Base-by-base conservation (phyloP, 1,284 basidiomycete genomes). In the Trametes pubescens region DNA sequence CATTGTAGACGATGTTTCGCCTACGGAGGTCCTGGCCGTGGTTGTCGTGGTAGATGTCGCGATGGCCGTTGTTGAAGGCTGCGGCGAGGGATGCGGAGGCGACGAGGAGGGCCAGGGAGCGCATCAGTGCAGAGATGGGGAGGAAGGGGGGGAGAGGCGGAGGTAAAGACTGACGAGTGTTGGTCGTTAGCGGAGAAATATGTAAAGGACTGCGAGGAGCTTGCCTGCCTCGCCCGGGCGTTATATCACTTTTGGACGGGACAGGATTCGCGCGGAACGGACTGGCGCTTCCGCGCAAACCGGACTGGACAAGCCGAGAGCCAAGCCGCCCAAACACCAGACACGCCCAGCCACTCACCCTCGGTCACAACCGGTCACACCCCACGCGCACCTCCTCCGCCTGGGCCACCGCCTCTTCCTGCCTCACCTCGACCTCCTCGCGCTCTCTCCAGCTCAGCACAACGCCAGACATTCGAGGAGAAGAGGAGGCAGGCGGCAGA, bases 1-100 rank as follows among this genome's bases (percentile, higher is more conserved):
- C 74, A 49, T 78, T 69, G 54, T 76, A 74, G 49, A 83, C 75
- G 65, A 84, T 82, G 59, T 81, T 80, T 43, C 82, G 73, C 51
- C 71, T 65, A 34, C 71, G 70, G 32, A 76, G 67, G 24, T 71
- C 67, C 51, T 62, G 72, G 53, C 64, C 61, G 62, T 65, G 49
- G 51, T 64, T 49, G 59, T 71, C 70, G 59, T 69, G 64, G 56
- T 69, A 61, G 44, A 71, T 65, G 70, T 74, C 73, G 64, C 61
- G 66, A 55, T 71, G 67, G 52, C 68, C 67, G 51, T 61, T 47
- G 29, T 65, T 26, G 59, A 44, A 58, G 22, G 64, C 58, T 34
- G 59, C 55, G 10, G 71, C 65, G 69, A 73, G 68, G 47, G 72
- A 71, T 62, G 68, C 70, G 64, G 72, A 59, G 51, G 70, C 62